Percentiles rank a stretch among this genome's conserved stretches.
Conservation (phyloP, 352 stramenopile species). For the Elongisporangium undulatum region DNA sequence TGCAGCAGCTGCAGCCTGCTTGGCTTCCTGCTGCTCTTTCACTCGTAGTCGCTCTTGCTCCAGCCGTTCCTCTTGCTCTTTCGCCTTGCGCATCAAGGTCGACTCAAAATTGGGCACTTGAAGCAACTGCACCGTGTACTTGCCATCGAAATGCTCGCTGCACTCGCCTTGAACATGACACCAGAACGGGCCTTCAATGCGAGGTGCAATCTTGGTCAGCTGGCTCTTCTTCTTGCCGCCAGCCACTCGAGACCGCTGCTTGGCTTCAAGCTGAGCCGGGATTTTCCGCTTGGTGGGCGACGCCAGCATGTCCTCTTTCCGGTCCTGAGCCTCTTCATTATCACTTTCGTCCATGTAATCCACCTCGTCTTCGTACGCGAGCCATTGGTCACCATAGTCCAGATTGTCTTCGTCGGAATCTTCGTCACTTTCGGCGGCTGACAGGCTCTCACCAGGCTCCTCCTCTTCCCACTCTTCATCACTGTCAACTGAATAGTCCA, state of each 20-base stretch:
- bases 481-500: slow-evolving; percentile 81
- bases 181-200: slow-evolving; percentile 56
- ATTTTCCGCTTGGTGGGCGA: slow-evolving; percentile 48
- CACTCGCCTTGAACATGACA: slow-evolving; percentile 2
- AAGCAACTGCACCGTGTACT: slow-evolving; percentile 21
- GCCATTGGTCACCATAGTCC: slow-evolving; percentile 82
- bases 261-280: slow-evolving; percentile 41
- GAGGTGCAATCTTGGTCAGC: slow-evolving; percentile 57
- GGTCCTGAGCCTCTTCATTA: slow-evolving; percentile 9
- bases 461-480: slow-evolving; percentile 89
- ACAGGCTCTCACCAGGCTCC: slow-evolving; percentile 80
- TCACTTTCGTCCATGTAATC: slow-evolving; percentile 68
- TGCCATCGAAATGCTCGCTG: slow-evolving; percentile 12
- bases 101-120: slow-evolving; percentile 39
- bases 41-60: slow-evolving; percentile 27
- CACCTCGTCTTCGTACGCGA: slow-evolving; percentile 86
- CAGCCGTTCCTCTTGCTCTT: slow-evolving; percentile 27
- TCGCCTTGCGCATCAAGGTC: slow-evolving; percentile 35
- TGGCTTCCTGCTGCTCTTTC: slow-evolving; percentile 17
- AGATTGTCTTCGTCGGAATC: slow-evolving; percentile 77
- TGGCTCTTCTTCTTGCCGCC: slow-evolving; percentile 54
- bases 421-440: slow-evolving; percentile 67
- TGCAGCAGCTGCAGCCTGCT: slow-evolving; percentile 4
- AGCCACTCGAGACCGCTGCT: slow-evolving; percentile 25
- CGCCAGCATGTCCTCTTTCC: slow-evolving; percentile 12